These are phyloP conservation scores for Phytopythium litorale DNA, from an alignment of 352 stramenopile species.

Conservation along the genomic window DNA sequence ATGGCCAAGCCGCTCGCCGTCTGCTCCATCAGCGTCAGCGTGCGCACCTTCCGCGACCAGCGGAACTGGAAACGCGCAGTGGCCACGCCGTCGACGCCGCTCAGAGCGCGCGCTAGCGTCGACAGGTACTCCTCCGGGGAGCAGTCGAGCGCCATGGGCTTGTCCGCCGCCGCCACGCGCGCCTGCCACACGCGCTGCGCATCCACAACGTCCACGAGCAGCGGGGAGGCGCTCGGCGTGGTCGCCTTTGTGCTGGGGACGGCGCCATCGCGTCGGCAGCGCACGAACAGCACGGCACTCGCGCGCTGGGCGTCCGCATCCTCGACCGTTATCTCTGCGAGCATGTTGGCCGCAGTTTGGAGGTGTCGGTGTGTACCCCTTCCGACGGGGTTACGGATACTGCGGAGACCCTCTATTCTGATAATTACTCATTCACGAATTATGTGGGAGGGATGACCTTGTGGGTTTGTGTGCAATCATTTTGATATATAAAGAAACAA, in stretches of 20 bases:
- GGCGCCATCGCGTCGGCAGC: constrained; percentile 14
- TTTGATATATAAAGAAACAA: neutral
- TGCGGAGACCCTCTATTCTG: neutral
- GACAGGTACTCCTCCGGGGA: constrained; percentile 27
- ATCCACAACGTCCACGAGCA: constrained; percentile 30
- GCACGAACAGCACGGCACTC: constrained; percentile 18
- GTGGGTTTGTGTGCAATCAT: neutral
- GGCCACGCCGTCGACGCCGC: neutral
- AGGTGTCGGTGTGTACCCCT: neutral
- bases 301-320: constrained; percentile 13
- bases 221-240: neutral
- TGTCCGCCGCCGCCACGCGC: constrained; percentile 28
- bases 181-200: constrained; percentile 25
- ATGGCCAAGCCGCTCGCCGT: constrained; percentile 33
- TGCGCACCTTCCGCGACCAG: constrained; percentile 26
- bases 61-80: constrained; percentile 31
- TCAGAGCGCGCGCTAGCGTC: constrained; percentile 21
- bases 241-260: neutral
- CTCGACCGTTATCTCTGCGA: constrained; percentile 20
- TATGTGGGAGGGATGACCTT: neutral
- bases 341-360: neutral
- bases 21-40: constrained; percentile 51
- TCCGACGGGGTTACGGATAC: neutral
- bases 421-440: neutral
- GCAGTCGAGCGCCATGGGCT: constrained; percentile 41